Evolutionary conservation across 2,329 filamentous ascomycete genomes (phyloP).

Genomic region (Myriangium duriaei): DNA sequence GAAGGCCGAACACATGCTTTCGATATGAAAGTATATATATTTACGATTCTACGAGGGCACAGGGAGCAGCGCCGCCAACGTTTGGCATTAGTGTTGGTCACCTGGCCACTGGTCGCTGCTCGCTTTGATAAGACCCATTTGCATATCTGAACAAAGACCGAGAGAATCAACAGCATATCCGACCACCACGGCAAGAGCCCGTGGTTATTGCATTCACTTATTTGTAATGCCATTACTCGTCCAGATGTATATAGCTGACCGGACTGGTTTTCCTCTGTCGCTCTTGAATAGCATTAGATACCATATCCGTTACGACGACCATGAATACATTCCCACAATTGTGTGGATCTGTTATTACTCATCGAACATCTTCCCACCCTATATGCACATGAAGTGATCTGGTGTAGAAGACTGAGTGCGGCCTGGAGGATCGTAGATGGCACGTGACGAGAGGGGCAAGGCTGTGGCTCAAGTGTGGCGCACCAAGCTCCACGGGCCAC

Average conservation of each 20-base stretch:
- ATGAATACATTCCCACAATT: no score
- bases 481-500: no score
- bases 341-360: no score
- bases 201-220: neutral
- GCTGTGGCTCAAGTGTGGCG: no score
- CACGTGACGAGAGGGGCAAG: no score
- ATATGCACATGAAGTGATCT: no score
- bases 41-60: constrained; percentile 10
- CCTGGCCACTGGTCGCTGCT: constrained; percentile 13
- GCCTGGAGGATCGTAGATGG: no score
- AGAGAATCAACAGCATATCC: constrained; percentile 1
- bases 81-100: constrained; percentile 9
- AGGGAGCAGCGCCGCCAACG: constrained; percentile 11
- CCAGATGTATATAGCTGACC: constrained; percentile 4
- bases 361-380: no score
- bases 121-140: constrained; percentile 8
- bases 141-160: constrained; percentile 1
- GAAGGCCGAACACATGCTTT: constrained; percentile 33
- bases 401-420: no score
- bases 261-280: constrained; percentile 1
- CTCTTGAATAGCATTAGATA: constrained; percentile 1
- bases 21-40: constrained; percentile 22
- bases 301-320: neutral
- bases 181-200: neutral
- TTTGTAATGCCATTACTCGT: neutral